Percentiles rank a stretch among this genome's conserved stretches.
These are phyloP conservation scores for Pythium oligandrum DNA, from an alignment of 352 stramenopile species.

Conservation along the genomic window DNA sequence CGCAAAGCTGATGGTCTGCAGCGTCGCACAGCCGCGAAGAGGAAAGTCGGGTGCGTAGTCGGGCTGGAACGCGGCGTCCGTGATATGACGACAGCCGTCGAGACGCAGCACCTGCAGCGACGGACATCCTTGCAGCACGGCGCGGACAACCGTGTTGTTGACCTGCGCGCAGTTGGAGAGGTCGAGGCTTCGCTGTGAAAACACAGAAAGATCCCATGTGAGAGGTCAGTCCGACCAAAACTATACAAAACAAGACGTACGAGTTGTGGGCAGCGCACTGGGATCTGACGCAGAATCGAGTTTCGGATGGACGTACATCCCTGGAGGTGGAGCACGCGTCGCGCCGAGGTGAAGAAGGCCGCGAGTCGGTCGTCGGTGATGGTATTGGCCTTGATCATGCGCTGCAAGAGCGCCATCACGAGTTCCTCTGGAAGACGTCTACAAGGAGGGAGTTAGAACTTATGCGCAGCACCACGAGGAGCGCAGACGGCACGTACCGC, in stretches of 20 bases:
- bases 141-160: constrained; percentile 80
- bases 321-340: constrained; percentile 63
- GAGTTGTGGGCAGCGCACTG: constrained; percentile 73
- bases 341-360: constrained; percentile 76
- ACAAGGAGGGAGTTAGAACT: neutral
- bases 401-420: constrained; percentile 61
- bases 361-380: constrained; percentile 81
- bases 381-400: constrained; percentile 67
- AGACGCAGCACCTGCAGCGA: constrained; percentile 75
- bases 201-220: neutral
- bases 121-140: constrained; percentile 72
- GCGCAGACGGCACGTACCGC: constrained; percentile 33
- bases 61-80: constrained; percentile 81
- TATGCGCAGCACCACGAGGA: neutral
- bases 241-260: constrained; percentile 25
- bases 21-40: constrained; percentile 64
- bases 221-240: constrained; percentile 1
- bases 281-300: constrained; percentile 84
- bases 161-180: constrained; percentile 84
- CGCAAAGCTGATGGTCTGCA: constrained; percentile 75
- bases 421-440: constrained; percentile 81
- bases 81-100: constrained; percentile 84
- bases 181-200: constrained; percentile 65
- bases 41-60: constrained; percentile 71
- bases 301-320: constrained; percentile 79